Evolutionary conservation across 2,329 filamentous ascomycete species (phyloP), one percentile per base, ranked within the genome.

Genomic region (Colletotrichum liaoningense): DNA sequence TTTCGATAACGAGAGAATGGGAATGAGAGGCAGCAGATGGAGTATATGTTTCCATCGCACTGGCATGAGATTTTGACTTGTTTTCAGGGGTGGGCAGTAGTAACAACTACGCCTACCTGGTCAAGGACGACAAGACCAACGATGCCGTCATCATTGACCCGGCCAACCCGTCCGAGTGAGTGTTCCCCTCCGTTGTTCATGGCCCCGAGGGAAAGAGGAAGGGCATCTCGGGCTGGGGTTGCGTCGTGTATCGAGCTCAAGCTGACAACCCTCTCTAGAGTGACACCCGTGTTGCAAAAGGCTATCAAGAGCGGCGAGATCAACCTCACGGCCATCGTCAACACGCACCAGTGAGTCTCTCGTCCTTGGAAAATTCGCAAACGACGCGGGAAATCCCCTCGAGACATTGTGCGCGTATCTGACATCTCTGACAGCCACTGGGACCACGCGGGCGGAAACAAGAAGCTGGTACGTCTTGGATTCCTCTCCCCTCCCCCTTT

Each of bases 371-470:
- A 49, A 49, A 7, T 19, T 49, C 5, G 4, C 5, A 4, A 46
- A 14, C 16, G 42, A 46, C 42, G 16, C 16, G 42, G 42, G 7
- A 5, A 16, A 19, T 46, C 6, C 16, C 42, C 12, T 42, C 35
- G 35, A 42, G 35, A 46, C 4, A 3, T 49, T 11, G 38, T 46
- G 28, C 4, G 22, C 8, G 9, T 30, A 42, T 30, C 35, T 67
- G 11, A 59, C 67, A n/a, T 14, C 24, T 9, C 57, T 35, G 28
- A 8, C 74, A 98, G 95, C 81, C 97, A 99, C 81, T 93, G 93
- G 87, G 97, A 99, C 77, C 97, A 99, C 83, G 93, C 97, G 1
- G 97, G 97, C 75, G 97, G 97, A 9, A 99, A 99, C 82, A 88
- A 90, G 70, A 92, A 95, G 78, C 88, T 98, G 75, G 94, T 95